Percentiles rank a stretch among this genome's conserved stretches.
Evolutionary conservation across 208 protist species (phyloP).

Genomic region (Crithidia thermophila): DNA sequence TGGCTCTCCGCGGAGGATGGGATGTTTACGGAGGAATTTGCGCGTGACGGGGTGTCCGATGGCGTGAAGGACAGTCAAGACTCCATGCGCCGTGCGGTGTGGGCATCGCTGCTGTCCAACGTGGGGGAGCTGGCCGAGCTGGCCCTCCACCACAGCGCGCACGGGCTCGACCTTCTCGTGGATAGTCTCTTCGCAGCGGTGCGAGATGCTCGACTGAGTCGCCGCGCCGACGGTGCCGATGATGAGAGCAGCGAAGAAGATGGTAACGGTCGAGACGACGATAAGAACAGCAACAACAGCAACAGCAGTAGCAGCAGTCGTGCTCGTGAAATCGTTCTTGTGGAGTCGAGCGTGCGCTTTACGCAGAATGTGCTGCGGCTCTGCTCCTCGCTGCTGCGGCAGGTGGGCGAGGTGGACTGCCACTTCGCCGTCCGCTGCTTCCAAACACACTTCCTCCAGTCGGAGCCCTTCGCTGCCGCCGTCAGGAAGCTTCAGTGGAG

Average conservation of each 20-base stretch:
- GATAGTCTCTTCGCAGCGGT: conserved; percentile 9
- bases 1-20: conserved; percentile 18
- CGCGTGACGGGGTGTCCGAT: background rate
- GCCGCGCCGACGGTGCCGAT: background rate
- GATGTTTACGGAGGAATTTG: background rate
- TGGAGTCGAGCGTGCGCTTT: conserved; percentile 10
- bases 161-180: conserved; percentile 31
- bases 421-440: conserved; percentile 43
- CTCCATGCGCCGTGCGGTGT: conserved; percentile 35
- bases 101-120: conserved; percentile 37
- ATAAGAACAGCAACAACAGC: too few relatives aligned
- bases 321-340: too few relatives aligned
- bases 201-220: too few relatives aligned
- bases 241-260: background rate
- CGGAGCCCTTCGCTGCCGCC: conserved; percentile 15
- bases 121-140: conserved; percentile 39
- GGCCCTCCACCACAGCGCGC: conserved; percentile 11
- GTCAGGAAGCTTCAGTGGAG: conserved; percentile 13
- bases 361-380: conserved; percentile 36
- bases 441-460: conserved; percentile 22
- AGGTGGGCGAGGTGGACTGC: conserved; percentile 53
- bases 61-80: conserved; percentile 21
- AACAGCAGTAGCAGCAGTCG: too few relatives aligned
- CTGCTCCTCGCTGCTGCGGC: conserved; percentile 42
- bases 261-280: too few relatives aligned